Evolutionary conservation across 306 rosid genomes (phyloP).

Genomic region (Dryas alaskensis): DNA sequence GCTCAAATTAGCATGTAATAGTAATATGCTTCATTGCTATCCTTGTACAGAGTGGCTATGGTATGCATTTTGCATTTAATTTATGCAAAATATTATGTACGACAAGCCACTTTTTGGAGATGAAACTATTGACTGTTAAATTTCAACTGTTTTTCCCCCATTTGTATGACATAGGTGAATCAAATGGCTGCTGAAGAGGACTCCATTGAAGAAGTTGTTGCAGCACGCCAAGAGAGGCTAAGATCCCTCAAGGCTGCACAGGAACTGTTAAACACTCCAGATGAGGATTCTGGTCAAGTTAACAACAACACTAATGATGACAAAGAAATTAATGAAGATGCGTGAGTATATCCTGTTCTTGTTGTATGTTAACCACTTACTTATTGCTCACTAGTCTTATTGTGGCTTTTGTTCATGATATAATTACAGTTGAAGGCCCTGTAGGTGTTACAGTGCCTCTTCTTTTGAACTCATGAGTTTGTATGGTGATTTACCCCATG

Average conservation of each 20-base stretch:
- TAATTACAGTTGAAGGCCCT: not conserved
- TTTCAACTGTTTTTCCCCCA: not conserved
- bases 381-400: not conserved
- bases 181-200: slow-evolving; percentile 24
- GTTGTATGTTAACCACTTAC: not conserved
- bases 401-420: not conserved
- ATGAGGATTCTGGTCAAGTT: slow-evolving; percentile 38
- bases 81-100: too few species aligned
- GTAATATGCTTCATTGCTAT: too few species aligned
- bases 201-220: slow-evolving; percentile 63
- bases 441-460: not conserved
- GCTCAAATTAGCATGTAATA: not conserved
- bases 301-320: slow-evolving; percentile 28
- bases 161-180: not conserved
- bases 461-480: slow-evolving; percentile 1
- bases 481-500: not conserved
- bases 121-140: not conserved
- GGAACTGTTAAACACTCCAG: slow-evolving; percentile 55
- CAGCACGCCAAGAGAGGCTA: slow-evolving; percentile 74
- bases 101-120: not conserved
- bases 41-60: too few species aligned
- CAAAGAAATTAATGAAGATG: slow-evolving; percentile 28
- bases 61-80: too few species aligned
- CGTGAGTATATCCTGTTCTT: slow-evolving; percentile 29
- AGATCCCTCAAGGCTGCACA: slow-evolving; percentile 77